Evolutionary conservation across 371 early-diverging fungal species (phyloP).

Genomic region (Massospora cicadina): DNA sequence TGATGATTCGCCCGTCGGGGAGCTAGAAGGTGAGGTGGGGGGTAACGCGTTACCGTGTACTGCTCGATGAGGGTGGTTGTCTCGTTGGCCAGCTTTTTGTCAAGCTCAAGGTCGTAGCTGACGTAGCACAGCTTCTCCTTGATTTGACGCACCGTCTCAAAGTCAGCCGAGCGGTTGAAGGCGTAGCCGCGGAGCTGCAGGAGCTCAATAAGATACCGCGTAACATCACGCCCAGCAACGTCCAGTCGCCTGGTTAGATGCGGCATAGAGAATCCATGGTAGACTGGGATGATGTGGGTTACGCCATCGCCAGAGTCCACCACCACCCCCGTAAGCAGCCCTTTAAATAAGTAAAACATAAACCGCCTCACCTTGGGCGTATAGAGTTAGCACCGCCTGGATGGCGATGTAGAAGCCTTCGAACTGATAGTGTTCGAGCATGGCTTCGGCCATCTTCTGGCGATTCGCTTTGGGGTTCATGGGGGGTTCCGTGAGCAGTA

Average conservation of each 20-base stretch:
- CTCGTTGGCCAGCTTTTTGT: conserved; percentile 85
- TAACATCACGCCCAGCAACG: conserved; percentile 92
- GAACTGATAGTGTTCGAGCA: conserved; percentile 93
- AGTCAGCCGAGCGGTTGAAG: conserved; percentile 93
- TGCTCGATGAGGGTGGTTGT: conserved; percentile 89
- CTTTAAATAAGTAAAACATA: conserved; percentile 18
- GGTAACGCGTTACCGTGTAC: conserved; percentile 49
- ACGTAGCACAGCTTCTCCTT: conserved; percentile 97
- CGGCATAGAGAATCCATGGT: conserved; percentile 83
- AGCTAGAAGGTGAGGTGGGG: conserved; percentile 24
- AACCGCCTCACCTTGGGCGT: conserved; percentile 67
- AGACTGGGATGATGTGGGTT: conserved; percentile 95
- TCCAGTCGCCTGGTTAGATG: conserved; percentile 82
- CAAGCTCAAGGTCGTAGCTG: conserved; percentile 84
- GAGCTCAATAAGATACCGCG: conserved; percentile 88
- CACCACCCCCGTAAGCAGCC: conserved; percentile 88
- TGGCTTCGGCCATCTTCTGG: conserved; percentile 80
- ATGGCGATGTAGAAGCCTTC: conserved; percentile 85
- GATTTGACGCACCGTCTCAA: conserved; percentile 90
- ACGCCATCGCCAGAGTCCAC: conserved; percentile 97
- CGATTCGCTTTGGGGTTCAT: conserved; percentile 87
- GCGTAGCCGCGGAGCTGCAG: conserved; percentile 85
- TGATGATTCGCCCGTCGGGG: conserved; percentile 95
- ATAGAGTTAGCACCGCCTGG: conserved; percentile 92
- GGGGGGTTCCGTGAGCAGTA: conserved; percentile 90